Conservation (phyloP, 2,329 filamentous ascomycete species). For the Microcyclospora pomicola region DNA sequence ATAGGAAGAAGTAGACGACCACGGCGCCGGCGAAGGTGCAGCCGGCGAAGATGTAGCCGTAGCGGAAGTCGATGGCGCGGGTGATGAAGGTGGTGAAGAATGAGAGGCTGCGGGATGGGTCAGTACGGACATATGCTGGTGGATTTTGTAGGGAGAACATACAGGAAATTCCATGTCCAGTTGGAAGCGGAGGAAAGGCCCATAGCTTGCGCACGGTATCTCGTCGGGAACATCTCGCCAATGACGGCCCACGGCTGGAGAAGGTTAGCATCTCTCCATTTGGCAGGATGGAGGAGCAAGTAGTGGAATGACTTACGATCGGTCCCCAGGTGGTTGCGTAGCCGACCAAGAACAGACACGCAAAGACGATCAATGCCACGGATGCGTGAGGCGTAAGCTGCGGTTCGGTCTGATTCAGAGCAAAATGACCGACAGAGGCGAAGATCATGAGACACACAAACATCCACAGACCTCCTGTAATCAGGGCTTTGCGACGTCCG, state of each 20-base stretch:
- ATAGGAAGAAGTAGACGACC: conserved; percentile 64
- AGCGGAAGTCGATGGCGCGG: conserved; percentile 53
- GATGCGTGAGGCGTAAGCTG: conserved; percentile 33
- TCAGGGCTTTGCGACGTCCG: conserved; percentile 32
- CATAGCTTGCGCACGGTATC: conserved; percentile 36
- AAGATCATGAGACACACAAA: conserved; percentile 46
- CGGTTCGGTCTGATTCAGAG: conserved; percentile 21
- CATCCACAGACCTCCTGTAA: conserved; percentile 35
- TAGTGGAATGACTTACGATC: conserved; percentile 43
- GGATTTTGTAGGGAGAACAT: too few relatives aligned
- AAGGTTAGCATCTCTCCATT: background rate
- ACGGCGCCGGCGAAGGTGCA: conserved; percentile 52
- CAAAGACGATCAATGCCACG: conserved; percentile 51
- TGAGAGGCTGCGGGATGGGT: conserved; percentile 5
- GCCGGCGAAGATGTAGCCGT: conserved; percentile 63
- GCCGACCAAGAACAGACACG: conserved; percentile 52
- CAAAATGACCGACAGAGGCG: conserved; percentile 33
- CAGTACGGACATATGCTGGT: too few relatives aligned
- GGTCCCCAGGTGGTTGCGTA: conserved; percentile 60
- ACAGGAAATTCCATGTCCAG: conserved; percentile 36
- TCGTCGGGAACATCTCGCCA: conserved; percentile 43
- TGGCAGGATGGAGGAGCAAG: background rate
- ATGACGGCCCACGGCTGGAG: conserved; percentile 30
- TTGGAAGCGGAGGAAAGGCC: conserved; percentile 48
- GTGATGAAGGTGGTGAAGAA: conserved; percentile 77